A percentile compares a stretch with the other conserved stretches of the same genome.
phyloP scores from a whole-genome alignment of 495 filamentous ascomycete species.

The Durotheca rogersii region DNA sequence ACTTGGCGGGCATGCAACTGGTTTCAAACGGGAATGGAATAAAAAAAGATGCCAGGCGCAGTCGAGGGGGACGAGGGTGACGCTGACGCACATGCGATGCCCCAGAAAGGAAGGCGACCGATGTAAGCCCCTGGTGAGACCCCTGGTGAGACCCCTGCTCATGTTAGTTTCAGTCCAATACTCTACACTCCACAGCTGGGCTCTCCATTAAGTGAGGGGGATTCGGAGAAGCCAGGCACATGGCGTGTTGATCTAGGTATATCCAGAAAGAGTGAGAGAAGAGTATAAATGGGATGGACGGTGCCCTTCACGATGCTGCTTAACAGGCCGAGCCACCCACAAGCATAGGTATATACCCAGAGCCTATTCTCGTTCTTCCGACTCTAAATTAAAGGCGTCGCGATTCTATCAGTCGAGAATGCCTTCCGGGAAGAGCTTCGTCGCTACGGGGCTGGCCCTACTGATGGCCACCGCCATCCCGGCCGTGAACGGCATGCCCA shows the following conservation, averaged over 20 bases:
- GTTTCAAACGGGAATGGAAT: slow-evolving; percentile 3
- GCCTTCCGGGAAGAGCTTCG: slow-evolving; percentile 37
- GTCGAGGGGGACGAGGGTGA: slow-evolving; percentile 3
- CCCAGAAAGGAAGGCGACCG: slow-evolving; percentile 33
- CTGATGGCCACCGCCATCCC: slow-evolving; percentile 28
- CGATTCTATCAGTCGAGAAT: slow-evolving; percentile 22
- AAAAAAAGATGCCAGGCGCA: slow-evolving; percentile 3
- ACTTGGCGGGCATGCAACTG: background rate
- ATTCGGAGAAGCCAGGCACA: background rate
- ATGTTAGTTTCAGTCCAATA: slow-evolving; percentile 8
- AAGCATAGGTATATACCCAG: too few relatives aligned
- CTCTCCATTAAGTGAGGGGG: slow-evolving; percentile 5
- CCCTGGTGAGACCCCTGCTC: slow-evolving; percentile 19
- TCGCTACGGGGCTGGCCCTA: slow-evolving; percentile 36
- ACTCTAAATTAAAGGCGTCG: slow-evolving; percentile 5
- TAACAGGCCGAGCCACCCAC: slow-evolving; percentile 2
- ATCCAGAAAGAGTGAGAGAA: background rate
- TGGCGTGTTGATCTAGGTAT: background rate
- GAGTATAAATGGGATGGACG: slow-evolving; percentile 11
- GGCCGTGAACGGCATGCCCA: slow-evolving; percentile 20
- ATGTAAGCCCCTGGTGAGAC: slow-evolving; percentile 11
- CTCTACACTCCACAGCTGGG: slow-evolving; percentile 7
- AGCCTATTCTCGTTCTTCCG: slow-evolving; percentile 1
- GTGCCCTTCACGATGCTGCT: background rate
- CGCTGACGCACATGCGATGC: slow-evolving; percentile 25